Base-by-base conservation (phyloP, 768 basidiomycete genomes). In the Epithele typhae region DNA sequence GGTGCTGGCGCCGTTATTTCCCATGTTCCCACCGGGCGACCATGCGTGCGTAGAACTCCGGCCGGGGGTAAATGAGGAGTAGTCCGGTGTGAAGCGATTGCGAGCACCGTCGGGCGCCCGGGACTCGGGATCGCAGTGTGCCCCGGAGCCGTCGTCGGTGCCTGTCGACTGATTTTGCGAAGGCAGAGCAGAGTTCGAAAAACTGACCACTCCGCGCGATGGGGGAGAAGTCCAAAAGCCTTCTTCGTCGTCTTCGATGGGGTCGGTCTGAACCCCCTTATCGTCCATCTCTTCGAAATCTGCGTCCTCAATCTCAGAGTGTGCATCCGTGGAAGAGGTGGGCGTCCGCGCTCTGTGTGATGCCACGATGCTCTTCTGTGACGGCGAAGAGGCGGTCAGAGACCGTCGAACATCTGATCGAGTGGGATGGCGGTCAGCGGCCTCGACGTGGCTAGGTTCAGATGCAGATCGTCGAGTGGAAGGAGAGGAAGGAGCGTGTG, bases 21-120 rank as follows among this genome's bases (percentile, higher is more conserved):
- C 38, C 51, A 37, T 39, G 34, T 48, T 52, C 46, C 38, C 51
- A 52, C 46, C 51, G 43, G 46, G 27, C 9, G 43, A n/a, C 25
- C 27, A 30, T 30, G 27, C 14, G 27, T 30, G 27, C 27, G 27
- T 30, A 14, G 27, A 30, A 30, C 14, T 30, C 14, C 27, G 27
- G 27, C 51, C 43, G 38, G 46, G 51, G 21, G 46, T 52, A n/a
- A 24, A n/a, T n/a, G n/a, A n/a, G n/a, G n/a, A n/a, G n/a, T n/a
- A n/a, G n/a, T n/a, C n/a, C n/a, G n/a, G n/a, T n/a, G n/a, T n/a
- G n/a, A n/a, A n/a, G n/a, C n/a, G n/a, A n/a, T n/a, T n/a, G n/a
- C 40, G 38, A 23, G 15, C 47, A 40, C 33, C 25, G 10, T 18
- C 24, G 42, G 41, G 46, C 24, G 33, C 25, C 12, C 27, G 40